Evolutionary conservation across 2,329 filamentous ascomycete species (phyloP), one percentile per base, ranked within the genome.

Genomic region (Talaromyces sp.): DNA sequence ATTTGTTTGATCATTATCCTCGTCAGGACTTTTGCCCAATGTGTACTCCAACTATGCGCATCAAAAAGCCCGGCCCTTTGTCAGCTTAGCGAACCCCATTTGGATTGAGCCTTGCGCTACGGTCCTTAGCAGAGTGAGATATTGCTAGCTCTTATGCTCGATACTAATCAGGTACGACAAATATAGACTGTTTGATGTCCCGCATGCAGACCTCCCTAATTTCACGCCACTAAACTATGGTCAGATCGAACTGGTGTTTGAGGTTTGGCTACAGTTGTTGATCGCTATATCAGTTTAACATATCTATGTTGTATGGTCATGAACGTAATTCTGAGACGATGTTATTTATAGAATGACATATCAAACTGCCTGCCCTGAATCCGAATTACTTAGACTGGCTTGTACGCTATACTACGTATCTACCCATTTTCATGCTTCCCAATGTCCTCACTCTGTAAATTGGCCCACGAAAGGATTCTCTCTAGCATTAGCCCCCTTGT

Each of bases 281-380:
- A 52, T 52, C 49, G 25, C 27, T 33, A 52, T 52, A 52, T 35
- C 2, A 54, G 50, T 22, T 35, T 35, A 19, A 33, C 2, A 37
- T 22, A 19, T 7, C 3, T 45, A 45, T 37, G 7, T 33, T 19
- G 9, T 54, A 54, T 52, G 5, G 7, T n/a, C 22, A 54, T 33
- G 15, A n/a, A 5, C 10, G 5, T 15, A 37, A 56, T 1, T 17
- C 31, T 35, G 31, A n/a, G 31, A 37, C 27, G 27, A 56, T 22
- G 31, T 56, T 56, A 56, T 56, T 56, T 37, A 56, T 56, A 56
- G 50, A n/a, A 56, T 22, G 50, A 9, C 31, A 56, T 37, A 37
- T 56, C 50, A 37, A 54, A 35, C 17, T 54, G n/a, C 15, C 25
- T 37, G 35, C 11, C 19, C 19, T 45, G 2, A 22, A 9, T 45